These are phyloP conservation scores for Heteromeles arbutifolia DNA, from an alignment of 306 rosid genomes.

Conservation along the genomic window DNA sequence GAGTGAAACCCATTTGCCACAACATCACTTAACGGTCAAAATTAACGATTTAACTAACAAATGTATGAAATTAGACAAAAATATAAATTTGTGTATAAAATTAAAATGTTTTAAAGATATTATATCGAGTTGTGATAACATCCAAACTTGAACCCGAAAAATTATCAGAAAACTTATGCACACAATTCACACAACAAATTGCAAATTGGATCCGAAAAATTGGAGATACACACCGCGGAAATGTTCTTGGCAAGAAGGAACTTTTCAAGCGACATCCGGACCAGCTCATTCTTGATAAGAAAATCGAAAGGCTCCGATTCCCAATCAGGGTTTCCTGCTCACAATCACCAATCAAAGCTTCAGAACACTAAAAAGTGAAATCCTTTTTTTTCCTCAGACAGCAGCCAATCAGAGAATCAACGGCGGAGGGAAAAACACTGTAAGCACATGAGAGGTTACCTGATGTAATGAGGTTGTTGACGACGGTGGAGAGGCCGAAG, in stretches of 20 bases:
- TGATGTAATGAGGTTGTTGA: conserved; percentile 61
- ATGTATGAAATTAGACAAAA: too few species aligned
- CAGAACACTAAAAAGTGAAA: background rate
- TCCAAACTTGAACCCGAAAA: too few species aligned
- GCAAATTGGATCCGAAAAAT: background rate
- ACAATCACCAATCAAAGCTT: conserved; percentile 2
- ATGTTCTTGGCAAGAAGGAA: conserved; percentile 83
- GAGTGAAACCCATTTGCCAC: too few species aligned
- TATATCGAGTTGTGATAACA: too few species aligned
- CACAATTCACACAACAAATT: background rate
- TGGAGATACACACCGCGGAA: conserved; percentile 49
- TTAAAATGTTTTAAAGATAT: too few species aligned
- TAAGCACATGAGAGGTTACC: conserved; percentile 14
- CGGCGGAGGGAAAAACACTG: background rate
- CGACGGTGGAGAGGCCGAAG: conserved; percentile 68
- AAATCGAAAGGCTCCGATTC: conserved; percentile 72
- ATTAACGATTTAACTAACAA: too few species aligned
- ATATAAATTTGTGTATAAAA: too few species aligned
- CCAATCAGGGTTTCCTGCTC: conserved; percentile 48
- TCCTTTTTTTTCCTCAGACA: background rate
- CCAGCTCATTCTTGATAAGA: conserved; percentile 75
- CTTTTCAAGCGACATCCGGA: conserved; percentile 77
- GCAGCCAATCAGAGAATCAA: background rate
- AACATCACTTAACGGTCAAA: too few species aligned
- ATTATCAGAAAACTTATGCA: background rate